phyloP scores from a whole-genome alignment of 768 basidiomycete genomes.

The Mycena venus region DNA sequence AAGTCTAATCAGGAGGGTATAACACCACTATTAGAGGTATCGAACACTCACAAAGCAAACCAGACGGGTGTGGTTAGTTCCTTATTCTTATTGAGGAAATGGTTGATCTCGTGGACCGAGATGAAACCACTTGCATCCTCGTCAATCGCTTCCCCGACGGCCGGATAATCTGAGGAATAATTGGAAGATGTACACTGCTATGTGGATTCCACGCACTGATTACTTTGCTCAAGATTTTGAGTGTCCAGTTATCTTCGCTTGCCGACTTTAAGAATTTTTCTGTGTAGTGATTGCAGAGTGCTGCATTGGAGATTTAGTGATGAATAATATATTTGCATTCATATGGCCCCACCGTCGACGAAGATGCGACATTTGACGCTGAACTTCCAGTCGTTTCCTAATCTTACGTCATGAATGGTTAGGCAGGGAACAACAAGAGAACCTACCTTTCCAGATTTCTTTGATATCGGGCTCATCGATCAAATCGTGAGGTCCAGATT shows the following conservation, averaged over 20 bases:
- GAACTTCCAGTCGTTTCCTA: constrained; percentile 35
- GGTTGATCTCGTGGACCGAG: constrained; percentile 35
- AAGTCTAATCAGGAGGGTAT: neutral
- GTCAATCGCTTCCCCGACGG: constrained; percentile 37
- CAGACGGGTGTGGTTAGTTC: constrained; percentile 2
- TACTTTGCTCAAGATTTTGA: constrained; percentile 38
- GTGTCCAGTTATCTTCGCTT: constrained; percentile 34
- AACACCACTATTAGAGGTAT: neutral
- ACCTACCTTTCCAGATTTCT: constrained; percentile 35
- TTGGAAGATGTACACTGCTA: no score
- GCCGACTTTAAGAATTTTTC: constrained; percentile 14
- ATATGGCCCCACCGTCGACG: constrained; percentile 36
- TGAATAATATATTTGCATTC: neutral
- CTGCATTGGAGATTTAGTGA: constrained; percentile 7
- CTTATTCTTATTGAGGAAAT: constrained; percentile 26
- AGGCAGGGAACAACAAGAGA: neutral
- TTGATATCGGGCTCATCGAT: neutral
- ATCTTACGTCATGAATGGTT: neutral
- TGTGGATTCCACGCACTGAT: constrained; percentile 32
- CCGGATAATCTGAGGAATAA: constrained; percentile 24
- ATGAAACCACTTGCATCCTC: constrained; percentile 38
- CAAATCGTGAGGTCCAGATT: neutral
- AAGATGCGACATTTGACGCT: constrained; percentile 40
- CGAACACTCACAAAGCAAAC: constrained; percentile 21
- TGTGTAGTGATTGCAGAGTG: constrained; percentile 34